These are phyloP conservation scores for Tricholoma bakamatsutake DNA, from an alignment of 768 basidiomycete genomes.

Conservation along the genomic window DNA sequence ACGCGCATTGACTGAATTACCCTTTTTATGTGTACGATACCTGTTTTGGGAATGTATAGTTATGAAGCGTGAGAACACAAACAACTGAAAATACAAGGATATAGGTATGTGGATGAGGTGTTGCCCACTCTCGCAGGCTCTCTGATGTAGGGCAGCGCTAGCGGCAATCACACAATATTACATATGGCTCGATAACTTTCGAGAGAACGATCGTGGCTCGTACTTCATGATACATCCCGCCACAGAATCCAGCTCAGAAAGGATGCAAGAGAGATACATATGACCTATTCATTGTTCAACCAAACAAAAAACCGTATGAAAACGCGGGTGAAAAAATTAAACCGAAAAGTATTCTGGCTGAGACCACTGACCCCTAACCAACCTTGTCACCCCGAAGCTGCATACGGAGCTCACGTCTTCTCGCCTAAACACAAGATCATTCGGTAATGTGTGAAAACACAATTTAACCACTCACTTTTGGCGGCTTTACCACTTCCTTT, in stretches of 20 bases:
- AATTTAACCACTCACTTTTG: not conserved
- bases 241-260: not conserved
- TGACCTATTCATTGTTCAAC: not conserved
- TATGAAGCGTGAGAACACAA: no score
- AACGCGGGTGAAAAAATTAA: not conserved
- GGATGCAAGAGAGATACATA: not conserved
- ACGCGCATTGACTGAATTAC: not conserved
- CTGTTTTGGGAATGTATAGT: not conserved
- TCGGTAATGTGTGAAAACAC: not conserved
- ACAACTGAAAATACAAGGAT: no score
- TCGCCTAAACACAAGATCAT: not conserved
- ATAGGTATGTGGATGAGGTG: no score
- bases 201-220: not conserved
- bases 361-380: not conserved
- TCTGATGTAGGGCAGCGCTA: no score
- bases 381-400: not conserved
- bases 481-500: not conserved
- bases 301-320: not conserved
- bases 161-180: not conserved
- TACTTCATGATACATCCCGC: not conserved
- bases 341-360: not conserved
- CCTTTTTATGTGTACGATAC: not conserved
- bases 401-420: not conserved
- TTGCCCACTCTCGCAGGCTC: no score
- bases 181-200: not conserved